A percentile compares a stretch with the other conserved stretches of the same genome.
phyloP scores from a whole-genome alignment of 768 basidiomycete species.

The Naganishia randhawae region DNA sequence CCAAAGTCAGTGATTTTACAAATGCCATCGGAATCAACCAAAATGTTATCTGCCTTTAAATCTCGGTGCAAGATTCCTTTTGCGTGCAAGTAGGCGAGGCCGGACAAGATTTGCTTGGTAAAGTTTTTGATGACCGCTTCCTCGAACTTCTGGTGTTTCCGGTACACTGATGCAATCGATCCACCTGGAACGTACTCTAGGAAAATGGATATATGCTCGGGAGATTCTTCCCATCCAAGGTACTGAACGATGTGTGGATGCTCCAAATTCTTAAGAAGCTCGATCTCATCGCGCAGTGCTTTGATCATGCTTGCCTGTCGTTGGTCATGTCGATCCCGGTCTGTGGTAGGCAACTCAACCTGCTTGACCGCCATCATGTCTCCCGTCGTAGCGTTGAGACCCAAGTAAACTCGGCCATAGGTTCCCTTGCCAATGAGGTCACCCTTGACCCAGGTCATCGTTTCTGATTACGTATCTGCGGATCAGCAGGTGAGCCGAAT shows the following conservation, averaged over 20 bases:
- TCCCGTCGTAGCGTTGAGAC: slow-evolving; percentile 89
- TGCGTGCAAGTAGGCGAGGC: slow-evolving; percentile 87
- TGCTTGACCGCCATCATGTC: slow-evolving; percentile 99
- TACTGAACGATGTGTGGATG: slow-evolving; percentile 97
- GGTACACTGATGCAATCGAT: slow-evolving; percentile 78
- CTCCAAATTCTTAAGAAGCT: slow-evolving; percentile 90
- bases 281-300: slow-evolving; percentile 87
- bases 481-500: background rate
- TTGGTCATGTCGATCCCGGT: slow-evolving; percentile 82
- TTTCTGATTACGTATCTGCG: slow-evolving; percentile 59
- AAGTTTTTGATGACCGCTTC: slow-evolving; percentile 90
- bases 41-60: slow-evolving; percentile 95
- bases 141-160: slow-evolving; percentile 86
- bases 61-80: slow-evolving; percentile 91
- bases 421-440: slow-evolving; percentile 96
- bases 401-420: slow-evolving; percentile 93
- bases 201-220: slow-evolving; percentile 86
- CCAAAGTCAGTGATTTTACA: slow-evolving; percentile 95
- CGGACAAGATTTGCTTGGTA: slow-evolving; percentile 82
- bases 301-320: slow-evolving; percentile 81
- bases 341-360: slow-evolving; percentile 87
- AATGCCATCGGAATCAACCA: slow-evolving; percentile 82
- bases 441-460: slow-evolving; percentile 97
- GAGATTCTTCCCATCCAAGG: slow-evolving; percentile 77
- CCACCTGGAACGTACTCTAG: slow-evolving; percentile 98